Evolutionary conservation across 192 early-diverging fungal genomes (phyloP), one percentile per base, ranked within the genome.

Genomic region (Endogone sp.): DNA sequence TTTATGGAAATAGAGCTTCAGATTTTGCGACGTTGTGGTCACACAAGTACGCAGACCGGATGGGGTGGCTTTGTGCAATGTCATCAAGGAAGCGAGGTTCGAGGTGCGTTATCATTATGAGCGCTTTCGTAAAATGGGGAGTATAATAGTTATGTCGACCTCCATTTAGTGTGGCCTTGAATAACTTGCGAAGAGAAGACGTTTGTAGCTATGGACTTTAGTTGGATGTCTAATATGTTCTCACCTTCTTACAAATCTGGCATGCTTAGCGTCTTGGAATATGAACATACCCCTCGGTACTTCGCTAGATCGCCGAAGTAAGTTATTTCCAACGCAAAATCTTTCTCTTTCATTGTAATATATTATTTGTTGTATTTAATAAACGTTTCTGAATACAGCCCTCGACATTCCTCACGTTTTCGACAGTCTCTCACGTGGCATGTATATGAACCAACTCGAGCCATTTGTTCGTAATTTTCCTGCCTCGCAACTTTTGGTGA

Each of bases 61-160:
- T 75, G 74, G 74, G 70, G 64, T 44, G 70, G 74, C 1, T 75
- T 75, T 64, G 64, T 75, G 25, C 31, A 60, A 54, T 75, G 74
- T 28, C 74, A 75, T 67, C 65, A 67, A 66, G 70, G 74, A 32
- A 75, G 69, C 30, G 74, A 75, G 44, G 66, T 75, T 25, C 57
- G 74, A 56, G 55, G 55, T 56, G n/a, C 11, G 55, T n/a, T 13
- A 13, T 56, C 55, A 13, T n/a, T n/a, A n/a, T n/a, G n/a, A n/a
- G n/a, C n/a, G n/a, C n/a, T n/a, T n/a, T n/a, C n/a, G n/a, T n/a
- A n/a, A n/a, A n/a, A n/a, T n/a, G n/a, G n/a, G n/a, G n/a, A n/a
- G n/a, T n/a, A n/a, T n/a, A n/a, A n/a, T n/a, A n/a, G n/a, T n/a
- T n/a, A n/a, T n/a, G n/a, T n/a, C n/a, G n/a, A n/a, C n/a, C n/a